These are phyloP conservation scores for Picea mariana DNA, from an alignment of 83 land plant species.

Conservation along the genomic window DNA sequence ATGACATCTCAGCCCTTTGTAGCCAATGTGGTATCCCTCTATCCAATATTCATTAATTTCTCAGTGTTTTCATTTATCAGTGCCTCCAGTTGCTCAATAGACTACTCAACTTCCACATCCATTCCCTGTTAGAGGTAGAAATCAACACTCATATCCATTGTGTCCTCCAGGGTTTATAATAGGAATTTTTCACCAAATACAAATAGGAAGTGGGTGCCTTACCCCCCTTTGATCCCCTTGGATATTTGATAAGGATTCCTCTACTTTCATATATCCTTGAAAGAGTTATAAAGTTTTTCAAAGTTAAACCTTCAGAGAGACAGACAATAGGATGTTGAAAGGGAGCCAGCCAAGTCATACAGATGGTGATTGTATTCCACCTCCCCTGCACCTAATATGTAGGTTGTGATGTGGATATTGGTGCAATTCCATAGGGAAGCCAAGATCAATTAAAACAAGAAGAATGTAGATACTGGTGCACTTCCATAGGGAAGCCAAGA, in stretches of 20 bases:
- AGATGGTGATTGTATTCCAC: slow-evolving; percentile 96
- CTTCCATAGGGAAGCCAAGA: too few relatives aligned
- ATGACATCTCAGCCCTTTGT: slow-evolving; percentile 41
- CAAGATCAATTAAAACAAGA: slow-evolving; percentile 68
- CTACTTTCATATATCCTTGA: slow-evolving; percentile 50
- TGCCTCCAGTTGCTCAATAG: slow-evolving; percentile 33
- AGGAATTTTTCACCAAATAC: slow-evolving; percentile 96
- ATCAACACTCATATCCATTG: slow-evolving; percentile 86
- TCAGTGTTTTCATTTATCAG: slow-evolving; percentile 30
- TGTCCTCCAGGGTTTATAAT: slow-evolving; percentile 98
- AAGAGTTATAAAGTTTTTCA: slow-evolving; percentile 84
- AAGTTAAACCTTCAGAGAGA: slow-evolving; percentile 89
- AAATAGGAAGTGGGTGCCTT: slow-evolving; percentile 96
- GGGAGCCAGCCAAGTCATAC: slow-evolving; percentile 55
- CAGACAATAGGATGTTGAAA: slow-evolving; percentile 65
- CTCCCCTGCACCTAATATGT: slow-evolving; percentile 62
- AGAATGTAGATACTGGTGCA: slow-evolving; percentile 3
- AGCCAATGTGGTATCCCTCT: slow-evolving; percentile 23
- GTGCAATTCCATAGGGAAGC: slow-evolving; percentile 81
- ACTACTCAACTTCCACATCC: slow-evolving; percentile 39
- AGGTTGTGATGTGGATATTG: slow-evolving; percentile 72
- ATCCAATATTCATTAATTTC: slow-evolving; percentile 16
- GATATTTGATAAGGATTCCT: slow-evolving; percentile 82
- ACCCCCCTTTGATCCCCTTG: slow-evolving; percentile 83
- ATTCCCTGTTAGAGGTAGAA: slow-evolving; percentile 23